A percentile compares a stretch with the other conserved stretches of the same genome.
Evolutionary conservation across 495 filamentous ascomycete species (phyloP).

Genomic region (Neurospora discreta): DNA sequence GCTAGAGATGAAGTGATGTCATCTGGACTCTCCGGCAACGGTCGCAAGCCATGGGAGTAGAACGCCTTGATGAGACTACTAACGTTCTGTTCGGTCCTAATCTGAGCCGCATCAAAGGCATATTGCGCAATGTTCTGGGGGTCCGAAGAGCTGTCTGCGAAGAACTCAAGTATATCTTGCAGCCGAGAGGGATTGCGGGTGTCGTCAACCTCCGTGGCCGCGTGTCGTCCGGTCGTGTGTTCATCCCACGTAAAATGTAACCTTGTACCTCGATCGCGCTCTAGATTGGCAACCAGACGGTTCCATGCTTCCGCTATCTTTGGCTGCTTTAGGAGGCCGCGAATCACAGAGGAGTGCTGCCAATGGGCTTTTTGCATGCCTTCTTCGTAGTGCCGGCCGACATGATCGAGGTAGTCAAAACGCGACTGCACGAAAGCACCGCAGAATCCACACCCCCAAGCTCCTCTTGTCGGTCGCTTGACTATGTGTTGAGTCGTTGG

Average conservation of each 20-base stretch:
- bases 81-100: constrained; percentile 1
- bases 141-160: not conserved
- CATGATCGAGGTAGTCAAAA: constrained; percentile 13
- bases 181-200: not conserved
- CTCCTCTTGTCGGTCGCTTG: not conserved
- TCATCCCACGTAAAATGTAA: constrained; percentile 13
- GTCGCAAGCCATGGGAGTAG: not conserved
- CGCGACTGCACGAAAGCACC: constrained; percentile 3
- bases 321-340: constrained; percentile 13
- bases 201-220: not conserved
- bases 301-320: constrained; percentile 9
- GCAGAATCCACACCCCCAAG: constrained; percentile 22
- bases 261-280: constrained; percentile 3
- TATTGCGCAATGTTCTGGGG: not conserved
- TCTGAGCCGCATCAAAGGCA: constrained; percentile 2
- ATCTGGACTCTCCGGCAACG: not conserved
- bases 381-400: constrained; percentile 16
- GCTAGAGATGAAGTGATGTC: not conserved
- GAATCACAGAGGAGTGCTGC: constrained; percentile 16
- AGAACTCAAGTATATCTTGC: constrained; percentile 14
- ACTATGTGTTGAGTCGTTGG: not conserved
- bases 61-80: constrained; percentile 1
- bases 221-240: constrained; percentile 1
- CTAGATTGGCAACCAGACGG: constrained; percentile 6
- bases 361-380: constrained; percentile 9